Evolutionary conservation across 1,284 basidiomycete genomes (phyloP).

Genomic region (Porogramme epimiltina): DNA sequence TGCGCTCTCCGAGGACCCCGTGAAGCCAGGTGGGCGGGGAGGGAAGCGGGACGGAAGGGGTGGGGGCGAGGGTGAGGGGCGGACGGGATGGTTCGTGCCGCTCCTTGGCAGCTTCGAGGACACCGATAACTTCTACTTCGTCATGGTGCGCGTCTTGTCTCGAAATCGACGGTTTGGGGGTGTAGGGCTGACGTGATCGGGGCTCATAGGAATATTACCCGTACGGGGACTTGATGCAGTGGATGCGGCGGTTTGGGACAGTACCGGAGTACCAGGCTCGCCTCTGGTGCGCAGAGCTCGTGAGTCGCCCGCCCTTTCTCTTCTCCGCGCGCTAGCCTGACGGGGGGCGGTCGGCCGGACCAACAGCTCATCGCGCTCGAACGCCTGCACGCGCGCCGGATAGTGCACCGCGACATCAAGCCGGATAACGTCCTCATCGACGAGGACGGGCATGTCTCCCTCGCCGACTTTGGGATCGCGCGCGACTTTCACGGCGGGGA

Average conservation of each 20-base stretch:
- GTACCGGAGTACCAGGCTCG: slow-evolving; percentile 17
- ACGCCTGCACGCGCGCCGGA: slow-evolving; percentile 47
- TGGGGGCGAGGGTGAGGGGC: neutral
- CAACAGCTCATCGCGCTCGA: slow-evolving; percentile 27
- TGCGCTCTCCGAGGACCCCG: neutral
- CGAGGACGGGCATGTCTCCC: slow-evolving; percentile 61
- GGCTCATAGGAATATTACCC: slow-evolving; percentile 24
- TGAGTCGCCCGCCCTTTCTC: slow-evolving; percentile 24
- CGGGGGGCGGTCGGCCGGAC: neutral
- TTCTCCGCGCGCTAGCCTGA: slow-evolving; percentile 49
- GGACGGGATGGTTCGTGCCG: slow-evolving; percentile 13
- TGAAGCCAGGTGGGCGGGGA: neutral
- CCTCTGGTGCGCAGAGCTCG: slow-evolving; percentile 30
- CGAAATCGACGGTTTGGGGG: neutral
- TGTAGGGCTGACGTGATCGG: neutral
- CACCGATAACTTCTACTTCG: slow-evolving; percentile 33
- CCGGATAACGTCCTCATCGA: slow-evolving; percentile 72
- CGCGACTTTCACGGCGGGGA: slow-evolving; percentile 48
- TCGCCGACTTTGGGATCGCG: slow-evolving; percentile 68
- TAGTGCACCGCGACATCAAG: slow-evolving; percentile 38
- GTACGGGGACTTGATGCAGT: slow-evolving; percentile 24
- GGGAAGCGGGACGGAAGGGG: neutral
- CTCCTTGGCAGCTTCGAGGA: slow-evolving; percentile 31
- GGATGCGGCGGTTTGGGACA: slow-evolving; percentile 20
- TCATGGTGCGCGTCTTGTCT: slow-evolving; percentile 22